Base-by-base conservation (phyloP, 345 rosid genomes). In the Abelmoschus esculentus region DNA sequence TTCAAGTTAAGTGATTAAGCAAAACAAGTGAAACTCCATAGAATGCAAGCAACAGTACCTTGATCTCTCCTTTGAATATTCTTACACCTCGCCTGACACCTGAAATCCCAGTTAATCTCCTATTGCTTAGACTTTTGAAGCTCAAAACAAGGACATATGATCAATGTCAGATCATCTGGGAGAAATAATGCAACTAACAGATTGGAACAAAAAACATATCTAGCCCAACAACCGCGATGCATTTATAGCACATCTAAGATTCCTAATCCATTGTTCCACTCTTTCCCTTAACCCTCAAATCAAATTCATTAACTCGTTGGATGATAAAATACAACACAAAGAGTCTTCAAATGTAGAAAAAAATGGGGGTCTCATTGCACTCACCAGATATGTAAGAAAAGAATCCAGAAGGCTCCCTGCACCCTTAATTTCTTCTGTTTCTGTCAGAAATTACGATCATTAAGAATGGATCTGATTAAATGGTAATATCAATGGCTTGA, bases 11-110 rank as follows among this genome's bases (percentile, higher is more conserved):
- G 11, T 5, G 31, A 66, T 66, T 28, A 26, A 49, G 40, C 26
- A 36, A 12, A 36, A 32, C 12, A 42, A 56, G 15, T 14, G n/a
- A 56, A 38, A 36, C 4, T 60, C 55, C 26, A 6, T 15, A 8
- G 53, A 57, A 56, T 18, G 38, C 63, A 69, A 69, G 64, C 53
- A 57, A 58, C 3, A 7, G 32, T 55, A 69, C 72, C 72, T 69
- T 40, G 56, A 57, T 44, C 56, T 63, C 52, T 69, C 72, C 52
- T 7, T 29, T 26, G 40, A 31, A 67, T 31, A 13, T 69, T 31
- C 52, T 69, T 36, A n/a, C 50, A 53, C 49, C 18, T 69, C 32
- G 32, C 34, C 50, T 38, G 4, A 15, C 22, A 4, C 56, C 52
- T 58, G 22, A 57, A 58, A 58, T 38, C 64, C 49, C 40, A 42